These are phyloP conservation scores for Colletotrichum aenigma DNA, from an alignment of 2,329 filamentous ascomycete species.

Conservation along the genomic window DNA sequence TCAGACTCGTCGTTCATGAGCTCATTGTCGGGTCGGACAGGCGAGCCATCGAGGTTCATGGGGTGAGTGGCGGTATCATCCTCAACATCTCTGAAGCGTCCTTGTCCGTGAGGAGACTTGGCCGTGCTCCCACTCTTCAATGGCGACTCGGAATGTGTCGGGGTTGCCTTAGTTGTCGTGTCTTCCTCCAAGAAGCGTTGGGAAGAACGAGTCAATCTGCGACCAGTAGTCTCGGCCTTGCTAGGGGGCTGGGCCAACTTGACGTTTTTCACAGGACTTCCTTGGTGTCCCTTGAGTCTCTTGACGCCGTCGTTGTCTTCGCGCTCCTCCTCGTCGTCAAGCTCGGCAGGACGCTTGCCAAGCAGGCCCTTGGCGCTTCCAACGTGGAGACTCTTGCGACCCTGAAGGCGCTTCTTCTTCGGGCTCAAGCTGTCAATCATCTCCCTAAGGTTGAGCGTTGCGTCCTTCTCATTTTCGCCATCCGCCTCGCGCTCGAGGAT, in stretches of 20 bases:
- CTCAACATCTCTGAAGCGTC: conserved; percentile 59
- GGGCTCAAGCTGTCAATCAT: conserved; percentile 81
- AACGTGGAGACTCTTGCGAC: conserved; percentile 77
- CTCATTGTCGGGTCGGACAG: conserved; percentile 44
- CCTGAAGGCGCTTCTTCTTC: conserved; percentile 69
- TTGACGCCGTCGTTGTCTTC: conserved; percentile 68
- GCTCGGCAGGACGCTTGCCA: conserved; percentile 74
- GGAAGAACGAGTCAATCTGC: conserved; percentile 57
- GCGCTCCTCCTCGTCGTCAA: conserved; percentile 67
- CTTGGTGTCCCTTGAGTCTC: conserved; percentile 72
- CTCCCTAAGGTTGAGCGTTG: conserved; percentile 71
- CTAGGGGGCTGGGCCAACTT: conserved; percentile 72
- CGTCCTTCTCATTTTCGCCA: conserved; percentile 61
- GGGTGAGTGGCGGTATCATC: conserved; percentile 47
- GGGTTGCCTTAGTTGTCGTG: conserved; percentile 37
- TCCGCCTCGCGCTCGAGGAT: conserved; percentile 59
- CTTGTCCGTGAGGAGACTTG: conserved; percentile 61
- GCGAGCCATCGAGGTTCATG: conserved; percentile 47
- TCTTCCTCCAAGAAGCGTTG: conserved; percentile 50
- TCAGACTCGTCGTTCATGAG: conserved; percentile 54
- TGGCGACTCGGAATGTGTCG: conserved; percentile 52
- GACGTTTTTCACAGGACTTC: conserved; percentile 79
- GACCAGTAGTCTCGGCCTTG: conserved; percentile 69
- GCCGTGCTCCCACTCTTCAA: conserved; percentile 41
- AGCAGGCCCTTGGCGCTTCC: conserved; percentile 76